Percentiles rank a stretch among this genome's conserved stretches.
These are phyloP conservation scores for Aquilaria agallochum DNA, from an alignment of 441 rosid genomes.

Conservation along the genomic window DNA sequence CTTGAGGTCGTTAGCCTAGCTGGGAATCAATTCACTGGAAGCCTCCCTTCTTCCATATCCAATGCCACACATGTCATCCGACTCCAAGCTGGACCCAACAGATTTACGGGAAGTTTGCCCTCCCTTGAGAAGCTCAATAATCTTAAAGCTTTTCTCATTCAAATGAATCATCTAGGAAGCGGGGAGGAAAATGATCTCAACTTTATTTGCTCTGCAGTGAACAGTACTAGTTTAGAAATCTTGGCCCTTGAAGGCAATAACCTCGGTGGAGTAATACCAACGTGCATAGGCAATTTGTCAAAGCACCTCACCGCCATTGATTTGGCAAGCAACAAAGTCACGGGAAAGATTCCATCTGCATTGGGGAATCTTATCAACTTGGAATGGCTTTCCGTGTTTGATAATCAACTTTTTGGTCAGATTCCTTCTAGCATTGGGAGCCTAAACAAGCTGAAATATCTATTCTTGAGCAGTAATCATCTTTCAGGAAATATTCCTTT, in stretches of 20 bases:
- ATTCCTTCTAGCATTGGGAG: slow-evolving; percentile 4
- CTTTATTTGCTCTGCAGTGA: too few species aligned
- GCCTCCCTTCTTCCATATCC: slow-evolving; percentile 3
- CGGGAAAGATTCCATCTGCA: background rate
- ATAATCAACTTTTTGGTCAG: background rate
- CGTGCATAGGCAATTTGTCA: slow-evolving; percentile 9
- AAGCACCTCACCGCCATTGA: slow-evolving; percentile 3
- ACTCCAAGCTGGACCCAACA: too few species aligned
- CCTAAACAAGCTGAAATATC: slow-evolving; percentile 1
- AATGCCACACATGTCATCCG: background rate
- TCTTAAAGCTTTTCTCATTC: too few species aligned
- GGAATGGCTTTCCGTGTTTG: background rate
- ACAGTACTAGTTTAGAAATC: too few species aligned
- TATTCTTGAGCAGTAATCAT: slow-evolving; percentile 4
- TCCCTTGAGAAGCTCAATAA: too few species aligned
- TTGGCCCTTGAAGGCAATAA: background rate
- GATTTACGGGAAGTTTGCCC: too few species aligned
- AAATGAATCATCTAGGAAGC: too few species aligned
- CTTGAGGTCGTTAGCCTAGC: background rate
- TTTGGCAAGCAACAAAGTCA: background rate
- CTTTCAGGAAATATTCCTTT: slow-evolving; percentile 10
- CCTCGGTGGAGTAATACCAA: slow-evolving; percentile 2
- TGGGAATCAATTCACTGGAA: slow-evolving; percentile 10
- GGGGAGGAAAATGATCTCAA: too few species aligned
- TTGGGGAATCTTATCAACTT: too few species aligned